A percentile compares a stretch with the other conserved stretches of the same genome.
phyloP scores from a whole-genome alignment of 179 eudicot species.

The Heliamphora pulchella region DNA sequence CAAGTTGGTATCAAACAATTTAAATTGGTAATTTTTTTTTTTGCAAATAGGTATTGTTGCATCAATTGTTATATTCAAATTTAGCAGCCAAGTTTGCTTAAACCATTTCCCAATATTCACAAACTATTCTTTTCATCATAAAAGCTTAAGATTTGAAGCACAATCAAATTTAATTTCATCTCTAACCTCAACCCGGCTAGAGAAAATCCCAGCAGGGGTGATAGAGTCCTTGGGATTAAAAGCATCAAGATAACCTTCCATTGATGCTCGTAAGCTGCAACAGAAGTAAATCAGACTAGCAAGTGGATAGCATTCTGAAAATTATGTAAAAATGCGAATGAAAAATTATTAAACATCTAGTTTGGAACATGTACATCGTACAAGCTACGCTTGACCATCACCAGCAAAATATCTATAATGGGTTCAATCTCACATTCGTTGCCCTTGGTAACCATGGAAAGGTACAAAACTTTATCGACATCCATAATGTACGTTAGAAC shows the following conservation, averaged over 20 bases:
- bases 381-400: background rate
- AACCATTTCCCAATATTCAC: background rate
- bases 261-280: slow-evolving; percentile 77
- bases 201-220: slow-evolving; percentile 83
- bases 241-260: slow-evolving; percentile 75
- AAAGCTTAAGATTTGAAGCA: slow-evolving; percentile 9
- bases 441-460: background rate
- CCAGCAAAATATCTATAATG: background rate
- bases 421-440: background rate
- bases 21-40: too few relatives aligned
- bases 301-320: background rate
- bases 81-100: background rate
- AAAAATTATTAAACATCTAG: background rate
- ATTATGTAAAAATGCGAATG: background rate
- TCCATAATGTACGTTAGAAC: background rate
- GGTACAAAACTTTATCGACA: background rate
- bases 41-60: too few relatives aligned
- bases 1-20: too few relatives aligned
- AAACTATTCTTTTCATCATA: background rate
- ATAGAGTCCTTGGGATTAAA: slow-evolving; percentile 68
- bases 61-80: background rate
- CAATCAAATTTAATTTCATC: background rate
- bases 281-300: slow-evolving; percentile 13
- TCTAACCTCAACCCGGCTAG: slow-evolving; percentile 71
- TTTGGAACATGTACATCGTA: background rate